These are phyloP conservation scores for Picochlorum sp. DNA, from an alignment of 139 green algal species.

Conservation along the genomic window DNA sequence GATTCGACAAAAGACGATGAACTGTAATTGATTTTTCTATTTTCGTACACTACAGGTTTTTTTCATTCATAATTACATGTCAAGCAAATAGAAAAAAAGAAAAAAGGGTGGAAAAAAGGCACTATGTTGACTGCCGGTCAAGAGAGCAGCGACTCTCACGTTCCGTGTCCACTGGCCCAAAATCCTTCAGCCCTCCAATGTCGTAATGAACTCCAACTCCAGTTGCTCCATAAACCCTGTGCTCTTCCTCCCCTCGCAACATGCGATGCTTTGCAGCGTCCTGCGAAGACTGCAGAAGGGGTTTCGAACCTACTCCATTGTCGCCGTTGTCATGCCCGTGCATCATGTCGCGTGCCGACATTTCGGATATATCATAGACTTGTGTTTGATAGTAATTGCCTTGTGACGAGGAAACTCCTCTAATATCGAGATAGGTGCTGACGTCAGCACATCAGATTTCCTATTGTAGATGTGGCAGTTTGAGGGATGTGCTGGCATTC, in stretches of 20 bases:
- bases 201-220: slow-evolving; percentile 8
- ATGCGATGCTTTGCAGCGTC: not conserved
- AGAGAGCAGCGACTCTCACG: not conserved
- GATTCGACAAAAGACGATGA: no score
- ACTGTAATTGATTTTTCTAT: no score
- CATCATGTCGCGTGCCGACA: not conserved
- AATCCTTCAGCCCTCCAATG: slow-evolving; percentile 6
- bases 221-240: not conserved
- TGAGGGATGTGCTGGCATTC: no score
- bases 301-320: no score
- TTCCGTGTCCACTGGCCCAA: slow-evolving; percentile 14
- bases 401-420: no score
- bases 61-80: no score
- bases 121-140: not conserved
- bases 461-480: no score
- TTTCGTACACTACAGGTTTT: no score
- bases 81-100: no score
- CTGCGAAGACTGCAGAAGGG: slow-evolving; percentile 5
- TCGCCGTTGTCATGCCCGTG: not conserved
- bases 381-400: not conserved
- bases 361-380: no score
- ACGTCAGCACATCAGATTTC: not conserved
- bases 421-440: no score
- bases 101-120: no score
- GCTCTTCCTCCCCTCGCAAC: slow-evolving; percentile 1